These are phyloP conservation scores for Aspergillus carlsbadensis DNA, from an alignment of 495 filamentous ascomycete species.

Conservation along the genomic window DNA sequence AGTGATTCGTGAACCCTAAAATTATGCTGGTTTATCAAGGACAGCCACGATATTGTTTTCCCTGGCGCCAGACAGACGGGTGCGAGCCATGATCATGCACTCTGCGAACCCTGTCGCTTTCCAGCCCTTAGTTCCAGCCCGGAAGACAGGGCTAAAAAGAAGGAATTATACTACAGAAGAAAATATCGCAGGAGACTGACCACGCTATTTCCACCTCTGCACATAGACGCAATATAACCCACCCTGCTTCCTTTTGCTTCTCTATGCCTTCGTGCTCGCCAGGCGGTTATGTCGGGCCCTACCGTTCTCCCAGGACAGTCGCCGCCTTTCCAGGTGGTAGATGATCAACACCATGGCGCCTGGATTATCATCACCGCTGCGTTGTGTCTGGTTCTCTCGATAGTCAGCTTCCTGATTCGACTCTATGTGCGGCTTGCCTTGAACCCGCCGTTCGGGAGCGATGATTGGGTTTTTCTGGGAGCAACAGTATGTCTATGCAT, in stretches of 20 bases:
- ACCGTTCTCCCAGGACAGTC: slow-evolving; percentile 38
- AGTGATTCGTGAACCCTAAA: no score
- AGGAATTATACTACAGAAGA: neutral
- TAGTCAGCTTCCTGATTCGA: slow-evolving; percentile 44
- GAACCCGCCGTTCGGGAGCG: slow-evolving; percentile 36
- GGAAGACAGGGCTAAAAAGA: neutral
- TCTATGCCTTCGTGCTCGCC: neutral
- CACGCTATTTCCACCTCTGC: neutral
- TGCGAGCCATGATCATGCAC: neutral
- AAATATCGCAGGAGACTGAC: neutral
- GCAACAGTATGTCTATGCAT: slow-evolving; percentile 33
- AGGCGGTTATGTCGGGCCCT: slow-evolving; percentile 26
- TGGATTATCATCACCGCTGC: slow-evolving; percentile 49
- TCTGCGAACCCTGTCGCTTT: neutral
- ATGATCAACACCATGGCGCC: slow-evolving; percentile 41
- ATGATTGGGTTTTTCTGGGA: slow-evolving; percentile 39
- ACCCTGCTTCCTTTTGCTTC: neutral
- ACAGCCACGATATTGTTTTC: no score
- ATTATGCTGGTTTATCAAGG: no score
- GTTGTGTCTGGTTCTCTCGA: slow-evolving; percentile 46
- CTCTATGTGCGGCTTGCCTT: slow-evolving; percentile 43
- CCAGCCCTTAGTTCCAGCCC: no score
- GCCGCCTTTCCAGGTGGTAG: slow-evolving; percentile 41
- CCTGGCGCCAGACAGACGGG: no score
- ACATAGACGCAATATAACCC: slow-evolving; percentile 12